Conservation (phyloP, 2,329 filamentous ascomycete species). For the Stagonosporopsis vannaccii region DNA sequence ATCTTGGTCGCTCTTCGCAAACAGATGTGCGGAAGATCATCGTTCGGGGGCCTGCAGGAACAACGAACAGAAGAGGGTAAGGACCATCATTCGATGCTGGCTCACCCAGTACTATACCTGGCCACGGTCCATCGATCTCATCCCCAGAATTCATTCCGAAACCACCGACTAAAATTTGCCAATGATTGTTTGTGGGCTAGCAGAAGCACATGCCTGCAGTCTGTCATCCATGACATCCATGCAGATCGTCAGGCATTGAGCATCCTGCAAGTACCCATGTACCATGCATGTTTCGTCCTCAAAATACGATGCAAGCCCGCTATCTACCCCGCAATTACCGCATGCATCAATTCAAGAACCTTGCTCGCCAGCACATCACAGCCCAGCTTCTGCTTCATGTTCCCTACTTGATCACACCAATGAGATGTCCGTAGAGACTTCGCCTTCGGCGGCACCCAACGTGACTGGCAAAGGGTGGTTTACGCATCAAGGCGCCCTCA, state of each 20-base stretch:
- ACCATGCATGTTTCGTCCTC: neutral
- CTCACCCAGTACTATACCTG: neutral
- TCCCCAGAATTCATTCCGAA: neutral
- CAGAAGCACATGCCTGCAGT: constrained; percentile 1
- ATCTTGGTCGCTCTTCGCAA: neutral
- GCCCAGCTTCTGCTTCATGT: neutral
- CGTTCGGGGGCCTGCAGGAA: neutral
- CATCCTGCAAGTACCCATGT: neutral
- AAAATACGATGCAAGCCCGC: neutral
- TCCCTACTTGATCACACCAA: neutral
- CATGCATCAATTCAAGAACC: neutral
- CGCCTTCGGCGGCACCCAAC: neutral
- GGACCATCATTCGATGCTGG: neutral
- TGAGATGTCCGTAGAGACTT: neutral
- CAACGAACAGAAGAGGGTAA: neutral
- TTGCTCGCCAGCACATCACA: neutral
- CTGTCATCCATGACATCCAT: neutral
- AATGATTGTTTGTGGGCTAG: neutral
- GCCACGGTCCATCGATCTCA: neutral
- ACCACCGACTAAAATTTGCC: neutral
- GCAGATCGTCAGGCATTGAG: neutral
- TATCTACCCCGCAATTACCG: neutral
- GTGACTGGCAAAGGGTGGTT: neutral
- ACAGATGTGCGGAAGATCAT: neutral
- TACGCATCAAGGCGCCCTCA: neutral